Evolutionary conservation across 768 basidiomycete species (phyloP).

Genomic region (Russula sp.): DNA sequence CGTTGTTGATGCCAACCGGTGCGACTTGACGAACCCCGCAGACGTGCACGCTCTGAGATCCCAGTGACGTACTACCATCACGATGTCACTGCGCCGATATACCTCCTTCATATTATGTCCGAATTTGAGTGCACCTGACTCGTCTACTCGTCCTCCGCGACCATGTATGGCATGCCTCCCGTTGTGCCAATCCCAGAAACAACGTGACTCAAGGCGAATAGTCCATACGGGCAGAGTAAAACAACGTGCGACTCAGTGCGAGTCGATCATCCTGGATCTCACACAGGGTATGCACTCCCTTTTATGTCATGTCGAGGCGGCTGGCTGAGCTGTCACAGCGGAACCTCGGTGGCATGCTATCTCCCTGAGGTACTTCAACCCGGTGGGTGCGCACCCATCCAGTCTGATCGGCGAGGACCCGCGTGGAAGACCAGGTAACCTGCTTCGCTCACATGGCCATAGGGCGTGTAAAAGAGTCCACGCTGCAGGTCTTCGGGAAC

Average conservation of each 20-base stretch:
- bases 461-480: conserved; percentile 70
- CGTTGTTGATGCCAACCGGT: conserved; percentile 63
- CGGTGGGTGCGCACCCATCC: conserved; percentile 94
- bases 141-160: conserved; percentile 97
- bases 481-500: conserved; percentile 81
- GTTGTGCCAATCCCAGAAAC: conserved; percentile 91
- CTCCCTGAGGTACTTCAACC: conserved; percentile 97
- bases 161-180: conserved; percentile 94
- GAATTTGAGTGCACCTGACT: conserved; percentile 81
- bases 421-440: conserved; percentile 87
- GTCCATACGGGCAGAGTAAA: conserved; percentile 96
- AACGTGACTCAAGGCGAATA: conserved; percentile 82
- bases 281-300: conserved; percentile 55
- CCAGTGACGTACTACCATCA: conserved; percentile 92
- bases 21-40: conserved; percentile 71
- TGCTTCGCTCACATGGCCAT: conserved; percentile 95
- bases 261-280: conserved; percentile 85
- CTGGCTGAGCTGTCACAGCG: conserved; percentile 43
- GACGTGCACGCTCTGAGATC: conserved; percentile 74
- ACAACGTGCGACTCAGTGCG: conserved; percentile 91
- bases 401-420: conserved; percentile 96
- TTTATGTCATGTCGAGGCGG: background rate
- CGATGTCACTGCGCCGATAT: conserved; percentile 88
- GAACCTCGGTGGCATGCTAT: conserved; percentile 76
- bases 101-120: conserved; percentile 81